A percentile compares a stretch with the other conserved stretches of the same genome.
These are phyloP conservation scores for Solanum etuberosum DNA, from an alignment of 257 asterid genomes.

Conservation along the genomic window DNA sequence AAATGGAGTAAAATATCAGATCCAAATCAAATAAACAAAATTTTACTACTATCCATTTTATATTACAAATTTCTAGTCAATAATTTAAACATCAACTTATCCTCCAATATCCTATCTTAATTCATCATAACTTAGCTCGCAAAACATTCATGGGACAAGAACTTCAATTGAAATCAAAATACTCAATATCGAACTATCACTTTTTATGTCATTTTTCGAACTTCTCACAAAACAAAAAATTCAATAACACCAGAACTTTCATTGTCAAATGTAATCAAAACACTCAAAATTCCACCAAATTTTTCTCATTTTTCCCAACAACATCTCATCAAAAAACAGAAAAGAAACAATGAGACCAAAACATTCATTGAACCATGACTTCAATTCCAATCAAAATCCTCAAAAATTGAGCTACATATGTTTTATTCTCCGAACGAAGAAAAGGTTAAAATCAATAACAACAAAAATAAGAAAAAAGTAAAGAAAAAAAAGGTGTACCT, in stretches of 20 bases:
- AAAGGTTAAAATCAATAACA: neutral
- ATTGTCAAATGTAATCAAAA: neutral
- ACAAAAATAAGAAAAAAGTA: neutral
- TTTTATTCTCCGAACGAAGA: neutral
- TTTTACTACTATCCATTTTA: neutral
- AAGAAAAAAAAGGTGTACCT: constrained; percentile 7
- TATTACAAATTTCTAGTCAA: neutral
- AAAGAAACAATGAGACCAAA: neutral
- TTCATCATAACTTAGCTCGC: neutral
- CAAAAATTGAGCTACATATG: neutral
- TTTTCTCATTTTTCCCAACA: neutral
- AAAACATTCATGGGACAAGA: neutral
- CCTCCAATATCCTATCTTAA: neutral
- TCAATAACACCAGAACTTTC: neutral
- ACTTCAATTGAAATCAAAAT: neutral
- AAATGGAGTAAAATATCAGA: neutral
- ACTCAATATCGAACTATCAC: neutral
- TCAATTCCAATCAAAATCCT: neutral
- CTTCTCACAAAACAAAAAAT: neutral
- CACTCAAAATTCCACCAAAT: neutral
- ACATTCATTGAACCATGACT: neutral
- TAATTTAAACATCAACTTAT: neutral
- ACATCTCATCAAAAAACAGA: neutral
- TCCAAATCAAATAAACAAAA: neutral
- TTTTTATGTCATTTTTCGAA: neutral